Evolutionary conservation across 169 alveolate genomes (phyloP).

Genomic region (Cryptosporidium canis): DNA sequence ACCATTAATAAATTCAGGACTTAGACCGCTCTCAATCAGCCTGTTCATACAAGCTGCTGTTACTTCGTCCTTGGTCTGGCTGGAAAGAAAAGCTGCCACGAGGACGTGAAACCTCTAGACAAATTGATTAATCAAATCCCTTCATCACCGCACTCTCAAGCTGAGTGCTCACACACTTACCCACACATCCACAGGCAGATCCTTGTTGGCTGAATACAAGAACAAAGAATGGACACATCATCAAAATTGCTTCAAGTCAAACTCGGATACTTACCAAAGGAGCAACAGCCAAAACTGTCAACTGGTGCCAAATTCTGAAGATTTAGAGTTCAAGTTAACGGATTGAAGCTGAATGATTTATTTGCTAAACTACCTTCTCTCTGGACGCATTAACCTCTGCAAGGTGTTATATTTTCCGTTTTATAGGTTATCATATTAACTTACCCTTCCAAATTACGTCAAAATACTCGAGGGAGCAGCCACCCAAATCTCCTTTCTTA

Average conservation of each 20-base stretch:
- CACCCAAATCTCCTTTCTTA: neutral
- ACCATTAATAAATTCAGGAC: slow-evolving; percentile 78
- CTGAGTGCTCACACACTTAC: neutral
- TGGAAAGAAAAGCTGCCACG: slow-evolving; percentile 86
- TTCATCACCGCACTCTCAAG: neutral
- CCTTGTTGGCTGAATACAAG: slow-evolving; percentile 9
- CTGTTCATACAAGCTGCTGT: slow-evolving; percentile 84
- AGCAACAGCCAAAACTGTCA: slow-evolving; percentile 40
- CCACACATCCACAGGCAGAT: slow-evolving; percentile 50
- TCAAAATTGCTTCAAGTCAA: neutral
- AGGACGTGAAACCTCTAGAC: slow-evolving; percentile 82
- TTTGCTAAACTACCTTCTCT: slow-evolving; percentile 38
- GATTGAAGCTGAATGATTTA: neutral
- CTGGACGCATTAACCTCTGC: slow-evolving; percentile 36
- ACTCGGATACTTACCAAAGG: slow-evolving; percentile 53
- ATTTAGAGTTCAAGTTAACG: neutral
- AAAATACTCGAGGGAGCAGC: slow-evolving; percentile 18
- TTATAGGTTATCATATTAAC: neutral
- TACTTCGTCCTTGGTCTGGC: slow-evolving; percentile 88
- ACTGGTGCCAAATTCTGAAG: slow-evolving; percentile 59
- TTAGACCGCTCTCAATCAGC: slow-evolving; percentile 81
- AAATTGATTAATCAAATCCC: neutral
- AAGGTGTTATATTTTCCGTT: neutral
- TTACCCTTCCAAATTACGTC: slow-evolving; percentile 61
- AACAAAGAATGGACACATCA: neutral